Percentiles rank a stretch among this genome's conserved stretches.
phyloP scores from a whole-genome alignment of 2,329 filamentous ascomycete genomes.

The Phyllosticta citriasiana region DNA sequence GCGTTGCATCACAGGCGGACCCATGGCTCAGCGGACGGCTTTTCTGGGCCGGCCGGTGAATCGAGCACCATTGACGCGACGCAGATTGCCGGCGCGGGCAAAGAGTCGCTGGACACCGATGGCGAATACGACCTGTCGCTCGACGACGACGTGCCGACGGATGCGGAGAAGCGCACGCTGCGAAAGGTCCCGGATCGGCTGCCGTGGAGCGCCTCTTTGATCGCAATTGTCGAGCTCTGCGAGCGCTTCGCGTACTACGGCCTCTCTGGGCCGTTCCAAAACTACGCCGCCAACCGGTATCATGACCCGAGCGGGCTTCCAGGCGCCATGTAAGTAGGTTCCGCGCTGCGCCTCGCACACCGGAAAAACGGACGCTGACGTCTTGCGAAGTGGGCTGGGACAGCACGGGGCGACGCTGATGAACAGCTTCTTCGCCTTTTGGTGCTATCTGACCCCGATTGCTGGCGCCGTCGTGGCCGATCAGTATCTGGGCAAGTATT shows the following conservation, averaged over 20 bases:
- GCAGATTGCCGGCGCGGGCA: not conserved
- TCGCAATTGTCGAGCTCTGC: constrained; percentile 41
- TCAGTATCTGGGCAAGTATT: constrained; percentile 58
- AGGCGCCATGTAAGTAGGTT: constrained; percentile 21
- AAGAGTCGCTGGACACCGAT: constrained; percentile 1
- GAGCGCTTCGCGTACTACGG: constrained; percentile 41
- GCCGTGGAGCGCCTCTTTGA: constrained; percentile 37
- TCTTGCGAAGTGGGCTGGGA: constrained; percentile 23
- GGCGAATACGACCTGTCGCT: constrained; percentile 2
- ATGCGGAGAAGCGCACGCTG: constrained; percentile 33
- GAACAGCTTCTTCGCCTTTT: constrained; percentile 40
- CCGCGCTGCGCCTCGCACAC: not conserved
- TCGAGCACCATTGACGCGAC: not conserved
- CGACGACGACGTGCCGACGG: constrained; percentile 27
- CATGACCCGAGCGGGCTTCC: constrained; percentile 30
- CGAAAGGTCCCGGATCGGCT: constrained; percentile 38
- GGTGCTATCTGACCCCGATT: constrained; percentile 39
- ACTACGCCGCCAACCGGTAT: constrained; percentile 38
- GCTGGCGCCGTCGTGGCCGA: constrained; percentile 50
- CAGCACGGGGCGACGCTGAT: constrained; percentile 36
- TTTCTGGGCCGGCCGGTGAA: not conserved
- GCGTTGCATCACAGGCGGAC: not conserved
- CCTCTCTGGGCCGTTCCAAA: constrained; percentile 39
- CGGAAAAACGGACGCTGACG: not conserved
- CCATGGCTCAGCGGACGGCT: not conserved